Evolutionary conservation across 1,139 yeast genomes (phyloP).

Genomic region (Schizosaccharomyces versatilis): DNA sequence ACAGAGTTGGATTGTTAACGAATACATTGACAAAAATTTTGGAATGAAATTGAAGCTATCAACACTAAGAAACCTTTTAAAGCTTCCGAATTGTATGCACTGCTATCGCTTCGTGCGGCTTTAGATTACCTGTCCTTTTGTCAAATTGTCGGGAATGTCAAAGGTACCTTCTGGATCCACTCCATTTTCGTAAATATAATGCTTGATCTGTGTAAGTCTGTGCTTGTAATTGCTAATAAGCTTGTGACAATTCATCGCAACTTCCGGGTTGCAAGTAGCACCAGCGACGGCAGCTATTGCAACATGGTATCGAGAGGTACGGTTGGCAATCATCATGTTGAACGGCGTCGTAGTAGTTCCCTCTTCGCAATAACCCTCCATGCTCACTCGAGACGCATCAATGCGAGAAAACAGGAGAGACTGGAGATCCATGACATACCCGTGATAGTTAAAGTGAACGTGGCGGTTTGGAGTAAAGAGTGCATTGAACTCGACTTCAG

Average conservation of each 20-base stretch:
- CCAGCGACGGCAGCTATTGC: slow-evolving; percentile 12
- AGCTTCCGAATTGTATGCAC: too few species aligned
- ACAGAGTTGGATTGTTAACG: too few species aligned
- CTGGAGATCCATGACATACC: slow-evolving; percentile 13
- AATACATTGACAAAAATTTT: too few species aligned
- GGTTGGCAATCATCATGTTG: slow-evolving; percentile 13
- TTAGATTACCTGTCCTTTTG: too few species aligned
- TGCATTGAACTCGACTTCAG: slow-evolving; percentile 9
- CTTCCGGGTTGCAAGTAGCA: slow-evolving; percentile 10
- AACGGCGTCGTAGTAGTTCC: slow-evolving; percentile 14
- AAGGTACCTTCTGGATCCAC: slow-evolving; percentile 12
- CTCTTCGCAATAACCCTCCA: slow-evolving; percentile 13
- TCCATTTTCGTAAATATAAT: slow-evolving; percentile 11
- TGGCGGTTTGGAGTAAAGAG: slow-evolving; percentile 13
- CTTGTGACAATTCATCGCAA: slow-evolving; percentile 10
- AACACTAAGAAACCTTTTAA: too few species aligned
- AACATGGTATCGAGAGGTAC: slow-evolving; percentile 13
- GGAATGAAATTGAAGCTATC: too few species aligned
- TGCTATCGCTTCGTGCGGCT: too few species aligned
- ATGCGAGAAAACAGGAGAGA: slow-evolving; percentile 13
- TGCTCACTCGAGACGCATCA: slow-evolving; percentile 11
- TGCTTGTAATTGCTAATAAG: slow-evolving; percentile 11
- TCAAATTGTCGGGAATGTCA: slow-evolving; percentile 10
- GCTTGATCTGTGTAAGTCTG: slow-evolving; percentile 10
- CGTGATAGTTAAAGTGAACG: slow-evolving; percentile 14